Evolutionary conservation across 179 eudicot species (phyloP).

Genomic region (Carnegiea gigantea): DNA sequence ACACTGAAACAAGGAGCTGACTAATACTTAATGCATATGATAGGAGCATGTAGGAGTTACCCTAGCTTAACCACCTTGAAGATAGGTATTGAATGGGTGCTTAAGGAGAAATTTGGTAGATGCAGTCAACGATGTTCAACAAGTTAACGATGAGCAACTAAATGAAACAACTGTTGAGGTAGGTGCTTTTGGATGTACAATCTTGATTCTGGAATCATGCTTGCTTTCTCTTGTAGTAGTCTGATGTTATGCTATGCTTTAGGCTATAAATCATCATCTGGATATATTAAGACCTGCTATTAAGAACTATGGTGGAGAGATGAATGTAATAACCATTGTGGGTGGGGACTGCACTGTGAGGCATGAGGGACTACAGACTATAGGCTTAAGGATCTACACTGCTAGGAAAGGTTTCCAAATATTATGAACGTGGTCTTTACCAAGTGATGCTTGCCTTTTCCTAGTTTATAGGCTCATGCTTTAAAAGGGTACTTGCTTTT

Average conservation of each 20-base stretch:
- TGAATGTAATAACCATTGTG: constrained; percentile 65
- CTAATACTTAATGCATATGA: constrained; percentile 6
- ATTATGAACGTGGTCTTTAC: constrained; percentile 66
- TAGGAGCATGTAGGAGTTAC: constrained; percentile 93
- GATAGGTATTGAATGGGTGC: constrained; percentile 85
- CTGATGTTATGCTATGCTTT: constrained; percentile 19
- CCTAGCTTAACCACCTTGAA: constrained; percentile 97
- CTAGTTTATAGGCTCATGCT: background rate
- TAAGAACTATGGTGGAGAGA: constrained; percentile 79
- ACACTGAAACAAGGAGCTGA: background rate
- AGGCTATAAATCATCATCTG: constrained; percentile 57
- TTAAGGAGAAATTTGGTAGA: constrained; percentile 92
- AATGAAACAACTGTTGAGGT: constrained; percentile 77
- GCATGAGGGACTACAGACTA: constrained; percentile 83
- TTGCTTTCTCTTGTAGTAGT: background rate
- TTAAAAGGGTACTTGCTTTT: background rate
- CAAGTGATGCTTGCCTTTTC: constrained; percentile 29
- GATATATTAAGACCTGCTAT: constrained; percentile 62
- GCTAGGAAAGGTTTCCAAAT: constrained; percentile 88
- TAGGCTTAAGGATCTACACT: constrained; percentile 89
- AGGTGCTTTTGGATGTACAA: constrained; percentile 3
- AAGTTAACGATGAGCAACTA: constrained; percentile 54
- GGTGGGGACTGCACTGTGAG: constrained; percentile 70
- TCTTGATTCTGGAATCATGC: background rate
- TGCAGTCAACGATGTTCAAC: constrained; percentile 69